Evolutionary conservation across 2,329 filamentous ascomycete species (phyloP), one percentile per base, ranked within the genome.

Genomic region (Pyrenochaeta sp.): DNA sequence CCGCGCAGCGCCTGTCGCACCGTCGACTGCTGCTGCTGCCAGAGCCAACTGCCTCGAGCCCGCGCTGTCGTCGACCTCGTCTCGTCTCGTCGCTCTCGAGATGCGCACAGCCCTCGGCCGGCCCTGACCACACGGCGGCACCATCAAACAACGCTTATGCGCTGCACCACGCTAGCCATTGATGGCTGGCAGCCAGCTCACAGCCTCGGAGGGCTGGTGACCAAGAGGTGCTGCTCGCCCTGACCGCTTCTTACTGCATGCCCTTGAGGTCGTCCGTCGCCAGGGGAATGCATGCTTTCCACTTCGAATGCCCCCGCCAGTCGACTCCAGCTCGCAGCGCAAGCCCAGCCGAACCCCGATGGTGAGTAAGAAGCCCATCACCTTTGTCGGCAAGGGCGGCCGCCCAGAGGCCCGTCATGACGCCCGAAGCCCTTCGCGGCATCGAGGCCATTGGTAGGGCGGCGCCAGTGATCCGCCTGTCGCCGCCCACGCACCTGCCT

Each of bases 71-170:
- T n/a, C n/a, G n/a, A n/a, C n/a, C n/a, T n/a, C n/a, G n/a, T n/a
- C n/a, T n/a, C n/a, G n/a, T n/a, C n/a, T n/a, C n/a, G 14, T 18
- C 14, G 37, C 14, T 18, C 20, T 14, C 21, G 10, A 27, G 14
- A 18, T 30, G 29, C 19, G 36, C 36, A 29, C 39, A 35, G 22
- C 11, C 42, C 38, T 29, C 28, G 19, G 35, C 26, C 37, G 32
- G 37, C 39, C 39, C 39, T 34, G 30, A 45, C n/a, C n/a, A 36
- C 38, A 41, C 10, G 44, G 48, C 55, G 58, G 53, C 52, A 57
- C 49, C 46, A 47, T 53, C 54, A 63, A 63, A 63, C 58, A 45
- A 46, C 45, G 44, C 55, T 55, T 53, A 53, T 60, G 51, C 59
- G 53, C 49, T 43, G 41, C 47, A 42, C 40, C 32, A 57, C 58